Base-by-base conservation (phyloP, 2,329 filamentous ascomycete species). In the Coleophoma eucalyptorum region DNA sequence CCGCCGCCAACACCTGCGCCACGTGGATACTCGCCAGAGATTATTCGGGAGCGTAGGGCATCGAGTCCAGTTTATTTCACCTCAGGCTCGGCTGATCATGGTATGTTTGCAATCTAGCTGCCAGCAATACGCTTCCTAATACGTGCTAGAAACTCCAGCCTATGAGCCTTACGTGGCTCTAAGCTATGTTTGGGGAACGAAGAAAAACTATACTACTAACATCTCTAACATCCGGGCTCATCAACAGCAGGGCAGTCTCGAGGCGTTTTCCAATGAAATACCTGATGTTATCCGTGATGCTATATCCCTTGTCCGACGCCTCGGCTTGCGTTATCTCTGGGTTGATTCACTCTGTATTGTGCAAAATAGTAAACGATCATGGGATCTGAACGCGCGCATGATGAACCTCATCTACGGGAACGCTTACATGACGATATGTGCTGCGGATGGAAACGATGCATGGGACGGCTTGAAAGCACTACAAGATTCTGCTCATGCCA, bases 321-420 rank as follows among this genome's bases (percentile, higher is more conserved):
- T 46, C 11, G 43, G 43, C 12, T 6, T 16, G 43, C 26, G 32
- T 7, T 46, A 46, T 20, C 26, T 46, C 21, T 46, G 43, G 43
- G 32, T 46, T 15, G 43, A 46, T n/a, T 46, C 43, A 10, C 32
- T 46, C 2, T 46, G 43, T 16, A 46, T 46, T 46, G 19, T 46
- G 8, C 38, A 48, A 48, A 15, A 46, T n/a, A 47, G 44, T 37
- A 35, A 35, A 47, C 32, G 54, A 12, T 60, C 57, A 0, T 68
- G 63, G 64, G 53, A 57, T 11, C 56, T 64, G 12, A 67, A 68
- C 45, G 55, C 63, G 1, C 35, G 50, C 4, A 50, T 54, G 33
- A 69, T 69, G 67, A 54, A 68, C 46, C 33, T 58, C 1, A 60
- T 69, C 12, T 69, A 69, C 46, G 62, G 64, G 2, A 60, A 65